Evolutionary conservation across 331 rosid species (phyloP).

Genomic region (Quercus tomentella): DNA sequence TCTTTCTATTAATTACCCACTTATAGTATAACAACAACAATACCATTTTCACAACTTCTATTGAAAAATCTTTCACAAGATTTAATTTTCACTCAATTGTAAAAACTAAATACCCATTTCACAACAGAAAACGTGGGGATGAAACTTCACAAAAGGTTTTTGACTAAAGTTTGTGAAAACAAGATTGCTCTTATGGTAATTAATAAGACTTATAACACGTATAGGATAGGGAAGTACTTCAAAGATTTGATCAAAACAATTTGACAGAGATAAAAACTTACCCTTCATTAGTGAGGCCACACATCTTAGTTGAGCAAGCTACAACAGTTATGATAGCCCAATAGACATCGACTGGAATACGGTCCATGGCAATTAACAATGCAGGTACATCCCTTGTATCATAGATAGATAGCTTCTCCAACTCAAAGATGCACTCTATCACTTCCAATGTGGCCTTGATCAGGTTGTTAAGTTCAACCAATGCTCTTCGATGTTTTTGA

Average conservation of each 20-base stretch:
- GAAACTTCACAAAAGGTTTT: not conserved
- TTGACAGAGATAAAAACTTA: not conserved
- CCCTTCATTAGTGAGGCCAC: constrained; percentile 23
- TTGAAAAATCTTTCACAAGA: no score
- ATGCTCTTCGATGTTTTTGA: constrained; percentile 11
- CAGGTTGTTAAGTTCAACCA: constrained; percentile 14
- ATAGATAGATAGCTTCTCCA: constrained; percentile 9
- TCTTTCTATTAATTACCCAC: not conserved
- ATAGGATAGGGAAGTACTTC: not conserved
- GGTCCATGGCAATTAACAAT: constrained; percentile 23
- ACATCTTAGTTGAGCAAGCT: constrained; percentile 9
- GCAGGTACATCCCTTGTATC: constrained; percentile 25
- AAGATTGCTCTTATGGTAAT: no score
- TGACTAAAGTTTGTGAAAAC: not conserved
- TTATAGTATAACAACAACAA: not conserved
- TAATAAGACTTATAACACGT: no score
- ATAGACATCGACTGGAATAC: constrained; percentile 27
- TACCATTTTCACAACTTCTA: not conserved
- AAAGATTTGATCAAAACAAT: not conserved
- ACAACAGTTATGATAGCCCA: constrained; percentile 10
- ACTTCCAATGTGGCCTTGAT: constrained; percentile 13
- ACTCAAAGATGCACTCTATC: constrained; percentile 15
- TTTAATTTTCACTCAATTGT: no score
- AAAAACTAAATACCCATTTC: not conserved
- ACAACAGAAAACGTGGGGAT: not conserved